Base-by-base conservation (phyloP, 805 yeast species). In the Yarrowia hollandica region DNA sequence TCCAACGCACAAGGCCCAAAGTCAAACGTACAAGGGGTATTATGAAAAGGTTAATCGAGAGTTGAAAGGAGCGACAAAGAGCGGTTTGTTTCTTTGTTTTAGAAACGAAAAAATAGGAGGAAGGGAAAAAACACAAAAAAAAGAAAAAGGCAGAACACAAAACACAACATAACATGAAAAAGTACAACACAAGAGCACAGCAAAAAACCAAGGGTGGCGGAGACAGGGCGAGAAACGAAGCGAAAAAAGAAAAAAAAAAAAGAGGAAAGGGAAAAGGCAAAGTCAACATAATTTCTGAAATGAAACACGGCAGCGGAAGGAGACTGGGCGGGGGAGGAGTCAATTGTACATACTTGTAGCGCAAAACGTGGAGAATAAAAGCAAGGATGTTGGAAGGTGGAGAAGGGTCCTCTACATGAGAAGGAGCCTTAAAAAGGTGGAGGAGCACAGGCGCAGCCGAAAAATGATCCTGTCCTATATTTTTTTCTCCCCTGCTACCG, bases 1-100 rank as follows among this genome's bases (percentile, higher is more conserved):
- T 48, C 55, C 55, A 48, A 48, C 55, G 55, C 55, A 48, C 55
- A 22, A 33, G 55, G 39, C 38, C 38, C 55, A 22, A 48, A 33
- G 35, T 31, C 38, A 48, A 33, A 48, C 39, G 34, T 30, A 48
- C 38, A 48, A 33, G 55, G 55, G 55, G 55, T 22, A 31, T 31
- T 39, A 55, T 41, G 50, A 55, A 55, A 28, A 55, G 38, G 18
- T 52, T 35, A 35, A 25, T 21, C 18, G n/a, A 22, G 33, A 26
- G 30, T 16, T 11, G 46, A n/a, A 23, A 16, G 25, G 28, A 18
- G 52, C 15, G 37, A 44, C 37, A 28, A 44, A 44, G 59, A 30
- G 48, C 48, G 48, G 48, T 41, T 28, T 48, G 21, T 30, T 19
- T 19, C 39, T 28, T 41, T 26, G 61, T 30, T 11, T 7, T 11